Percentiles rank a stretch among this genome's conserved stretches.
Evolutionary conservation across 1,284 basidiomycete genomes (phyloP).

Genomic region (Rhodofomes roseus): DNA sequence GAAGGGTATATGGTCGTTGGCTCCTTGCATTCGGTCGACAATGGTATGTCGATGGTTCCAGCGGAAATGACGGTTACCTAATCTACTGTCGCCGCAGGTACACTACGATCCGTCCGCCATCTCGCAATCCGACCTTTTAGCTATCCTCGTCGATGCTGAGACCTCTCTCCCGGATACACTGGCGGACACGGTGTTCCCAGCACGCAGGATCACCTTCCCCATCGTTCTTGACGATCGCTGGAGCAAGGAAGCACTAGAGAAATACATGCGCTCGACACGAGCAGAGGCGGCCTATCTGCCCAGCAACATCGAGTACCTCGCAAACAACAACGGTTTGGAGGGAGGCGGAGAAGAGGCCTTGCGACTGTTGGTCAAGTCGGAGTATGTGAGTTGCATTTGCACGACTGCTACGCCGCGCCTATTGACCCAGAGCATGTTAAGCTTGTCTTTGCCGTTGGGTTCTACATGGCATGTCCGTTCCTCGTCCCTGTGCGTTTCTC

Average conservation of each 20-base stretch:
- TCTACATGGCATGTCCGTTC: conserved; percentile 61
- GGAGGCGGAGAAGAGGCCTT: conserved; percentile 42
- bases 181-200: conserved; percentile 42
- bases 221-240: conserved; percentile 62
- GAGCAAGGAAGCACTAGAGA: conserved; percentile 49
- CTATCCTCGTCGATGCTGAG: conserved; percentile 36
- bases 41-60: conserved; percentile 34
- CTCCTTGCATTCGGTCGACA: conserved; percentile 55
- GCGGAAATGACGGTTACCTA: not conserved
- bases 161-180: conserved; percentile 36
- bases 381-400: conserved; percentile 37
- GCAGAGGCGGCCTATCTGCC: conserved; percentile 64
- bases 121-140: conserved; percentile 38
- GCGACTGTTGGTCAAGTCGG: conserved; percentile 39
- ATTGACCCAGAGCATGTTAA: conserved; percentile 16
- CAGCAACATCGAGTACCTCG: conserved; percentile 65
- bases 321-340: conserved; percentile 56
- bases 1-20: conserved; percentile 40
- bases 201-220: conserved; percentile 55
- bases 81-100: conserved; percentile 30
- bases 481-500: conserved; percentile 42
- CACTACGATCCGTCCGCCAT: conserved; percentile 45
- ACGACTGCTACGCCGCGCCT: not conserved
- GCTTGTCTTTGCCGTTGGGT: conserved; percentile 60
- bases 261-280: conserved; percentile 54